These are phyloP conservation scores for Kluyveromyces nonfermentans DNA, from an alignment of 805 yeast genomes.

Conservation along the genomic window DNA sequence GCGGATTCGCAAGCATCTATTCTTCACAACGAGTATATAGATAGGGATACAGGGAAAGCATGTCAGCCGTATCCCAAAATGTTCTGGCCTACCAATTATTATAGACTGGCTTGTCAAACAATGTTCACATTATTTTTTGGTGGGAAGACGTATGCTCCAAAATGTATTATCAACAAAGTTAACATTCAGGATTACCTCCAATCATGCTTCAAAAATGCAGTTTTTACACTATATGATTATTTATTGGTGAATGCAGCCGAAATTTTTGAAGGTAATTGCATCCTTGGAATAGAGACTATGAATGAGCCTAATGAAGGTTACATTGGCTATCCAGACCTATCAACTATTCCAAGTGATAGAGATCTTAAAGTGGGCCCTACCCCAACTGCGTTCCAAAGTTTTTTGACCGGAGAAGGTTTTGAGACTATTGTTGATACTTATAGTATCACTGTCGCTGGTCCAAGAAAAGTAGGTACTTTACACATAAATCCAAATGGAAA, in stretches of 20 bases:
- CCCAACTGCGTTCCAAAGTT: constrained; percentile 70
- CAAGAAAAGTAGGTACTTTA: constrained; percentile 49
- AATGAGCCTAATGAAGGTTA: constrained; percentile 82
- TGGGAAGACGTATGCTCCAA: constrained; percentile 70
- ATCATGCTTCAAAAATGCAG: constrained; percentile 45
- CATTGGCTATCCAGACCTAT: constrained; percentile 52
- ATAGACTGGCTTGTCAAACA: constrained; percentile 59
- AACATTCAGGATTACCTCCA: constrained; percentile 78
- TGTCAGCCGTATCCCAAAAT: constrained; percentile 52
- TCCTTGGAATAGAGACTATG: constrained; percentile 69
- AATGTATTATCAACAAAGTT: constrained; percentile 55
- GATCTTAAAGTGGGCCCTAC: constrained; percentile 69
- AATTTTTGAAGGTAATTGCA: constrained; percentile 35
- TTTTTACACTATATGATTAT: constrained; percentile 37
- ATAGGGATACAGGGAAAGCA: constrained; percentile 33
- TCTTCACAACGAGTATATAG: constrained; percentile 48
- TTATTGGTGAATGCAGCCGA: constrained; percentile 36
- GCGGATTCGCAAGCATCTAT: constrained; percentile 68
- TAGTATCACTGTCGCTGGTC: constrained; percentile 66
- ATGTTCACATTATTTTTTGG: constrained; percentile 85
- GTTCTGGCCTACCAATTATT: constrained; percentile 90
- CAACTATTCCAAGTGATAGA: constrained; percentile 46
- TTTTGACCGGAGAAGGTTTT: constrained; percentile 72
- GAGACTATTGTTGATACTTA: constrained; percentile 60
- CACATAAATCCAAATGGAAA: constrained; percentile 57